Base-by-base conservation (phyloP, 1,284 basidiomycete genomes). In the Tranzscheliella williamsii region DNA sequence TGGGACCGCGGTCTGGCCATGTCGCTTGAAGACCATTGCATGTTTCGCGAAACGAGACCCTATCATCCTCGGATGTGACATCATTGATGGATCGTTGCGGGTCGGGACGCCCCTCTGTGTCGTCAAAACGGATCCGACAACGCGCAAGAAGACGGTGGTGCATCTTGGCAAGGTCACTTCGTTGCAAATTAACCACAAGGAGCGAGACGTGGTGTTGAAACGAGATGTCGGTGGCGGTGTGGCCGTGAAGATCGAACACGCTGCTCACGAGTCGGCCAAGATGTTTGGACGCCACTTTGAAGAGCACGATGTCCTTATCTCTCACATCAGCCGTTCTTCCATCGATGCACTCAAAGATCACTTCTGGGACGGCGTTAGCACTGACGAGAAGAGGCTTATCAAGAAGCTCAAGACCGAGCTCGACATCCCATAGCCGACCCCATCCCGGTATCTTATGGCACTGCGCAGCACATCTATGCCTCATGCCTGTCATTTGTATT, bases 181-280 rank as follows among this genome's bases (percentile, higher is more conserved):
- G 37, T 62, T 77, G 26, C 62, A 77, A 56, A 49, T 49, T 48
- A 48, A 72, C 61, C 70, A 78, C 72, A 76, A 63, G 75, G 41
- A 78, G 13, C 73, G 78, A 24, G 77, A 92, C 83, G 82, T 94
- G 21, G 85, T 98, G 67, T 95, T 94, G 81, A 91, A 90, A 79
- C 84, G 86, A 15, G 91, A 97, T 78, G 87, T 90, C 21, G 94
- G 92, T 73, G 94, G 85, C 52, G 94, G 94, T 79, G 94, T 97
- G 16, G 95, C 95, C 0, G 90, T 98, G 76, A 97, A 97, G 83
- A 96, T 98, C 62, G 95, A 99, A 79, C 89, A 95, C 75, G 92
- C 92, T 1, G 87, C 92, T 4, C 93, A 98, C 80, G 90, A 97
- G 80, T 89, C 89, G 29, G 87, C 92, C 13, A 94, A 93, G 81